Evolutionary conservation across 345 rosid genomes (phyloP).

Genomic region (Streptanthus diversifolius): DNA sequence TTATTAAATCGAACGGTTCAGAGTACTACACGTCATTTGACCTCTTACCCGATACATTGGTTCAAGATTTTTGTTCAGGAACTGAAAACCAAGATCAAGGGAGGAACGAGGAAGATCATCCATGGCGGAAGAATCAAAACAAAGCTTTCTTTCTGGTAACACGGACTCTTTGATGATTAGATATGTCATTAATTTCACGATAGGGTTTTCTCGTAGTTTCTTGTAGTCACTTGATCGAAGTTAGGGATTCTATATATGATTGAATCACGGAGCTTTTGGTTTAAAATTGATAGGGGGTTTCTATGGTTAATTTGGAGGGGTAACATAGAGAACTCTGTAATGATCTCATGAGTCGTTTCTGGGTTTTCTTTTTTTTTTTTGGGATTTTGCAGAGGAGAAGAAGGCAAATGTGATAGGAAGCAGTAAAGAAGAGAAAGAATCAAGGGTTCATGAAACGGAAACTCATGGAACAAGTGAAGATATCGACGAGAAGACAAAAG

Average conservation of each 20-base stretch:
- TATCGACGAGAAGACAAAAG: slow-evolving; percentile 43
- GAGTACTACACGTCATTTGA: background rate
- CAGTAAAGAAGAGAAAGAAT: slow-evolving; percentile 40
- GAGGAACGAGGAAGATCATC: background rate
- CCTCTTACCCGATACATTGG: background rate
- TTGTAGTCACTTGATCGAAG: background rate
- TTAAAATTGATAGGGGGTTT: background rate
- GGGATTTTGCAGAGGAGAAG: slow-evolving; percentile 17
- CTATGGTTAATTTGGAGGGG: background rate
- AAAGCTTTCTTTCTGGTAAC: slow-evolving; percentile 20
- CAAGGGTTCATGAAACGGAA: slow-evolving; percentile 39
- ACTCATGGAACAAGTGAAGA: slow-evolving; percentile 54
- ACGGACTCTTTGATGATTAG: background rate
- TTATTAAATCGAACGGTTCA: slow-evolving; percentile 11
- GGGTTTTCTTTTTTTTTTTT: background rate
- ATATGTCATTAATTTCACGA: background rate
- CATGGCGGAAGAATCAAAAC: slow-evolving; percentile 29
- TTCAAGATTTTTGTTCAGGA: background rate
- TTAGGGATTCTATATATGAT: background rate
- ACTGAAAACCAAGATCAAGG: background rate
- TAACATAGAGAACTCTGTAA: background rate
- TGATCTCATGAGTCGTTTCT: background rate
- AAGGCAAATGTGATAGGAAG: slow-evolving; percentile 41
- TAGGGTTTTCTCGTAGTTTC: background rate
- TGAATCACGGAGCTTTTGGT: background rate